phyloP scores from a whole-genome alignment of 78 protist species.

The Parvularia atlantis region DNA sequence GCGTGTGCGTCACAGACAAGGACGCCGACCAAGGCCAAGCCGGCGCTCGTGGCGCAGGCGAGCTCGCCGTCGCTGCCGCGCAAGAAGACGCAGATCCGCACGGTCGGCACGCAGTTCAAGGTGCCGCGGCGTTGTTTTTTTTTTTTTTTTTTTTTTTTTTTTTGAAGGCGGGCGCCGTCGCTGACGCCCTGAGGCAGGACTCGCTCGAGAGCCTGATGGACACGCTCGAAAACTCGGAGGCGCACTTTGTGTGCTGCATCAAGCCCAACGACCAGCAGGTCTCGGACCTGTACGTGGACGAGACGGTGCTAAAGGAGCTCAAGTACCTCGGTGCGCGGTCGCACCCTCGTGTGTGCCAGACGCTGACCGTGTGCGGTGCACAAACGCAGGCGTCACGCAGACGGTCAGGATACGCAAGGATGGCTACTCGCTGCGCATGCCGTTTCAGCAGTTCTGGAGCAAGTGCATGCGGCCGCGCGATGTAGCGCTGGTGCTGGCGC shows the following conservation, averaged over 20 bases:
- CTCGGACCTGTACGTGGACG: conserved; percentile 19
- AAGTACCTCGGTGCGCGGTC: conserved; percentile 66
- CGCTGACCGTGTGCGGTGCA: no score
- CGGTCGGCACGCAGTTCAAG: not conserved
- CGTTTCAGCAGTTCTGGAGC: not conserved
- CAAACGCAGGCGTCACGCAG: no score
- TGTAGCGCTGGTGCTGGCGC: no score
- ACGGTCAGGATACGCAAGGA: conserved; percentile 55
- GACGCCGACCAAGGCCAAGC: not conserved
- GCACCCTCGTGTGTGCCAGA: no score
- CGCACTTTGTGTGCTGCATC: conserved; percentile 66
- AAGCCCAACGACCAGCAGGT: conserved; percentile 59
- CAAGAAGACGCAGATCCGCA: no score
- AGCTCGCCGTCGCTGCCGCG: no score
- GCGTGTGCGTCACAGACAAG: not conserved
- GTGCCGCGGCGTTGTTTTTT: no score
- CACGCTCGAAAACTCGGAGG: conserved; percentile 20
- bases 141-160: no score
- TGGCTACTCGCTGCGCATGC: conserved; percentile 48
- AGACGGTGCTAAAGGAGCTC: conserved; percentile 31
- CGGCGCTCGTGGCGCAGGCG: no score
- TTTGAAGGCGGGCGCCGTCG: no score
- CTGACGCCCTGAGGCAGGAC: no score
- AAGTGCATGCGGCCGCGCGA: no score
- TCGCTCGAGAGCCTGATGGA: conserved; percentile 16